Evolutionary conservation across 164 flowering plant species (phyloP), one percentile per base, ranked within the genome.

Genomic region (Sextonia rubra): DNA sequence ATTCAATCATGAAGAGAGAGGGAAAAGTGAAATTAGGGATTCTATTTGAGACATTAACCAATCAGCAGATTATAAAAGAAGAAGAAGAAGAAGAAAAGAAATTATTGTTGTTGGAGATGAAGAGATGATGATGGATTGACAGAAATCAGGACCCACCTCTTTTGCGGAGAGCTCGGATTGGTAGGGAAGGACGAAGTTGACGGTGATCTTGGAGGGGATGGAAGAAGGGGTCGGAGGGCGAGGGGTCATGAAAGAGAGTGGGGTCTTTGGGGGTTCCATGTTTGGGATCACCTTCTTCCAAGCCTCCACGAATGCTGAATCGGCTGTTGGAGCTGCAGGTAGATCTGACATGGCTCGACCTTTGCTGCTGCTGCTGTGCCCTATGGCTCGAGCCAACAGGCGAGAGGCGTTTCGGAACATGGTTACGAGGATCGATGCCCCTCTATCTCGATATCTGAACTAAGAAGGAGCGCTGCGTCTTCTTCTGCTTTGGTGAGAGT

Each of bases 181-280:
- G 64, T 89, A 90, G 27, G 97, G 95, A 18, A 92, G 92, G 60
- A 88, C 89, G 73, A 92, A 89, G 66, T 90, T 92, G 84, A 92
- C 94, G 62, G 92, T 92, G 80, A 90, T 83, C 83, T 92, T 92
- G 56, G 90, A 68, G 3, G 96, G 95, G 66, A 90, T 77, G 6
- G 89, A 71, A 2, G 90, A 71, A 14, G 95, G 88, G 12, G 82
- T 75, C 0, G 89, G 61, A 0, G 97, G 97, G 4, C 85, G 82
- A 48, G 85, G 75, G 25, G 71, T 7, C 85, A 82, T 83, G 79
- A 82, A 85, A 30, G 80, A n/a, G 6, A 79, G 74, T 1, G 88
- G 88, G 22, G 85, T 82, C 64, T 79, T 80, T 24, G 88, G 86
- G n/a, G 88, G 86, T 18, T 83, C 85, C 0, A 80, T 17, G 74